phyloP scores from a whole-genome alignment of 441 rosid genomes.

The Dalechampia spathulata region DNA sequence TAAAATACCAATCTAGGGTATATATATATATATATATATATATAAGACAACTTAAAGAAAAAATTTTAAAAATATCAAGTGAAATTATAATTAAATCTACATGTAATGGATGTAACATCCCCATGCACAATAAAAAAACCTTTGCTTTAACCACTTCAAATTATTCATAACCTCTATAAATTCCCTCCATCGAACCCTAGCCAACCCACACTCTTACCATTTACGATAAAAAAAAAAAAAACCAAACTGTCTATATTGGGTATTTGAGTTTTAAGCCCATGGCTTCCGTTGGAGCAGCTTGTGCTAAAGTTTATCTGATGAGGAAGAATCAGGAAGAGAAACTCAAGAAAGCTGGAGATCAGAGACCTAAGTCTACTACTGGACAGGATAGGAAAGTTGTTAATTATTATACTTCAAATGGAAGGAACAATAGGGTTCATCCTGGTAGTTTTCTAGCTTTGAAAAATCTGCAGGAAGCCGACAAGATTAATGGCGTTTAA shows the following conservation, averaged over 20 bases:
- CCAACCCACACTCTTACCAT: not conserved
- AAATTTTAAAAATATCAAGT: no score
- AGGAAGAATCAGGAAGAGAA: slow-evolving; percentile 32
- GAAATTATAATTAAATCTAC: no score
- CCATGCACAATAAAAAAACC: no score
- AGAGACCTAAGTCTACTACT: not conserved
- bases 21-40: no score
- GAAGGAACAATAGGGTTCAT: slow-evolving; percentile 24
- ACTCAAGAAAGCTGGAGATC: slow-evolving; percentile 26
- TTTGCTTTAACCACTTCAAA: no score
- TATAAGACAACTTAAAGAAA: no score
- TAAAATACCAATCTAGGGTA: no score
- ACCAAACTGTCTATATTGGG: no score
- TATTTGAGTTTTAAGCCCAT: slow-evolving; percentile 3
- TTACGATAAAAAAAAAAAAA: no score
- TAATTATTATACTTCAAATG: not conserved
- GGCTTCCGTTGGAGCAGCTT: slow-evolving; percentile 39
- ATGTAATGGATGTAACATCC: no score
- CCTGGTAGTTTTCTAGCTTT: slow-evolving; percentile 16
- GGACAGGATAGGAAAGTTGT: not conserved
- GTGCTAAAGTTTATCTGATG: slow-evolving; percentile 33
- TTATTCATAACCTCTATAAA: not conserved
- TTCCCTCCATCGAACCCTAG: not conserved
- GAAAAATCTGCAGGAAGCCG: not conserved
- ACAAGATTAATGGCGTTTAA: not conserved